Evolutionary conservation across 352 stramenopile genomes (phyloP).

Genomic region (Globisporangium sylvaticum): DNA sequence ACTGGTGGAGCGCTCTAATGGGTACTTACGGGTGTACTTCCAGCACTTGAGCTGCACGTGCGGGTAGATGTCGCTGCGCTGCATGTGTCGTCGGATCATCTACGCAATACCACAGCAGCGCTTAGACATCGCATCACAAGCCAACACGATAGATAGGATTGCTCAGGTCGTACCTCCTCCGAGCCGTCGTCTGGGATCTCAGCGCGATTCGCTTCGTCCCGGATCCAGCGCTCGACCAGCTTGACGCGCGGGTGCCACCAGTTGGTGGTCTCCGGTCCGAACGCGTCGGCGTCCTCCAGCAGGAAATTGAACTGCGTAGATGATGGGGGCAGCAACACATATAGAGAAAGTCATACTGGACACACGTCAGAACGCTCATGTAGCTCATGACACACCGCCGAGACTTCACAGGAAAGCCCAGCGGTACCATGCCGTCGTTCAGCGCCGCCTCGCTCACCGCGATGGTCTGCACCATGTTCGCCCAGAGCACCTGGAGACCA

Average conservation of each 20-base stretch:
- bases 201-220: constrained; percentile 50
- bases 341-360: neutral
- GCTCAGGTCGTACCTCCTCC: constrained; percentile 42
- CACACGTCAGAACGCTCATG: neutral
- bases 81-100: constrained; percentile 67
- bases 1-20: neutral
- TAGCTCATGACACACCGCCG: neutral
- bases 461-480: constrained; percentile 50
- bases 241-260: constrained; percentile 74
- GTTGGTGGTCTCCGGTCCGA: constrained; percentile 31
- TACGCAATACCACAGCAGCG: constrained; percentile 10
- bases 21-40: constrained; percentile 58
- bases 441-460: constrained; percentile 47
- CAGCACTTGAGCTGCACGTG: constrained; percentile 67
- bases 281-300: constrained; percentile 36
- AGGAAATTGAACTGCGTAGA: constrained; percentile 40
- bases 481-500: neutral
- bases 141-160: neutral
- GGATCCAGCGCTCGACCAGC: constrained; percentile 67
- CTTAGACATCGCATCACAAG: neutral
- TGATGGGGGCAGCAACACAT: neutral
- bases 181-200: constrained; percentile 64
- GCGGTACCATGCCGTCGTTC: constrained; percentile 41
- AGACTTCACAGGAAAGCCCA: neutral
- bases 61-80: constrained; percentile 67